A percentile compares a stretch with the other conserved stretches of the same genome.
phyloP scores from a whole-genome alignment of 1,139 yeast genomes.

The Saccharomyces hybrid region DNA sequence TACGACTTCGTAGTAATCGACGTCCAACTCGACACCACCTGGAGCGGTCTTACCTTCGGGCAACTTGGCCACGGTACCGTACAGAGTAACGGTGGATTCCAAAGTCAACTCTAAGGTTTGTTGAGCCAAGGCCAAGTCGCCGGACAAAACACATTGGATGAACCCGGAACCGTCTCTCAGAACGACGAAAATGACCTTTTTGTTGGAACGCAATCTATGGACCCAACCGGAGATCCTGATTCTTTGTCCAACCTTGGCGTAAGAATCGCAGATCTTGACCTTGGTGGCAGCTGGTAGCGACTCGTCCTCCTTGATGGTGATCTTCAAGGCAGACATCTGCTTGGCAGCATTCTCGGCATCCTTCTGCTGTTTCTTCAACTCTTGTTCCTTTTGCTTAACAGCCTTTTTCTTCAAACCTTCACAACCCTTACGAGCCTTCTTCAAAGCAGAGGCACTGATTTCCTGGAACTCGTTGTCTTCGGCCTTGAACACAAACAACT shows the following conservation, averaged over 20 bases:
- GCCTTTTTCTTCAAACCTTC: constrained; percentile 86
- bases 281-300: constrained; percentile 62
- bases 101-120: constrained; percentile 77
- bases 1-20: constrained; percentile 78
- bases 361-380: constrained; percentile 51
- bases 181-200: constrained; percentile 84
- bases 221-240: constrained; percentile 88
- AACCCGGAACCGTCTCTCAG: constrained; percentile 93
- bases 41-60: constrained; percentile 98
- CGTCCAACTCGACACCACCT: constrained; percentile 91
- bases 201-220: constrained; percentile 87
- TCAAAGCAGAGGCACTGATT: constrained; percentile 86
- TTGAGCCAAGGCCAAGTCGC: constrained; percentile 87
- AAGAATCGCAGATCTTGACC: constrained; percentile 55
- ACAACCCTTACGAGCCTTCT: constrained; percentile 94
- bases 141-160: constrained; percentile 79
- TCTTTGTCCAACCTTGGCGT: constrained; percentile 49
- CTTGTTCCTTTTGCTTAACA: constrained; percentile 66
- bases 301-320: constrained; percentile 60
- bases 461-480: constrained; percentile 59
- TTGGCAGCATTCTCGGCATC: constrained; percentile 62
- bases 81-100: constrained; percentile 74
- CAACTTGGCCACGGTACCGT: constrained; percentile 71
- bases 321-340: constrained; percentile 71
- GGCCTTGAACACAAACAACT: constrained; percentile 58